Evolutionary conservation across 768 basidiomycete species (phyloP).

Genomic region (Leccinum obscurum): DNA sequence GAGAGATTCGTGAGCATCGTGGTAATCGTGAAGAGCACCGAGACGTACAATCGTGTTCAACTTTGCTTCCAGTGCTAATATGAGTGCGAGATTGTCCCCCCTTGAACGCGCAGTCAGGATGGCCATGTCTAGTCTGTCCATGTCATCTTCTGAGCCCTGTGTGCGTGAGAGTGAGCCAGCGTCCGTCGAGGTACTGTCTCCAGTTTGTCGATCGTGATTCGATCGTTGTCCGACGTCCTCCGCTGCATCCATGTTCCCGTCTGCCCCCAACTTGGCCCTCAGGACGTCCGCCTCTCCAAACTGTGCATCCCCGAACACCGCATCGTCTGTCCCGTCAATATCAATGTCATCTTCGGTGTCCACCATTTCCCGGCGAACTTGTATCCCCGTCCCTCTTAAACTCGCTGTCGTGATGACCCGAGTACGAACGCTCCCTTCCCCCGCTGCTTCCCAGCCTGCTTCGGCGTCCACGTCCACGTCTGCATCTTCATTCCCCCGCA

Average conservation of each 20-base stretch:
- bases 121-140: constrained; percentile 48
- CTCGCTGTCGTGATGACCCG: constrained; percentile 37
- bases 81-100: constrained; percentile 48
- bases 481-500: constrained; percentile 33
- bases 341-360: constrained; percentile 83
- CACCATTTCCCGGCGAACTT: constrained; percentile 52
- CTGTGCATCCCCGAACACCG: constrained; percentile 65
- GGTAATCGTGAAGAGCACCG: constrained; percentile 29
- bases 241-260: constrained; percentile 24
- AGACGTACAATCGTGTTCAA: constrained; percentile 53
- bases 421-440: constrained; percentile 41
- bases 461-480: constrained; percentile 36
- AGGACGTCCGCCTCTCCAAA: constrained; percentile 77
- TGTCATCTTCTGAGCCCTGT: constrained; percentile 31
- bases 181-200: constrained; percentile 20
- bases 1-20: constrained; percentile 23
- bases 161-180: not conserved
- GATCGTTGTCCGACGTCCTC: constrained; percentile 12
- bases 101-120: constrained; percentile 49
- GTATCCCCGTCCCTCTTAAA: constrained; percentile 66
- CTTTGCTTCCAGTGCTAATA: constrained; percentile 62
- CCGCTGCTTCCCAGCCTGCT: constrained; percentile 39
- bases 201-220: constrained; percentile 35
- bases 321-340: constrained; percentile 74
- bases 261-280: constrained; percentile 33